Percentiles rank a stretch among this genome's conserved stretches.
Evolutionary conservation across 208 protist species (phyloP).

Genomic region (Trichomonas tenax): DNA sequence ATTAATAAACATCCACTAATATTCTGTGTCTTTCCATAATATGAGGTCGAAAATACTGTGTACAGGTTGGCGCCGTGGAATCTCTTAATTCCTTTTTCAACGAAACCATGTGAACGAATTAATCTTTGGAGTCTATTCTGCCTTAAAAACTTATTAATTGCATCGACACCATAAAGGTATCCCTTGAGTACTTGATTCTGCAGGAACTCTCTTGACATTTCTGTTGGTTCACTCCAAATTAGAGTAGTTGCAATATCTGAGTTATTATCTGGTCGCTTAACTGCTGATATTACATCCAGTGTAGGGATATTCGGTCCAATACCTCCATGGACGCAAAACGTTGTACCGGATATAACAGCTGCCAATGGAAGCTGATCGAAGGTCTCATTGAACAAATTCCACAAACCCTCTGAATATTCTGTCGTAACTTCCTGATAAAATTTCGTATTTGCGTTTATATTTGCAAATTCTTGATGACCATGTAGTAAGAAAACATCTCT

Average conservation of each 20-base stretch:
- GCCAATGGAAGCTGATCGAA: background rate
- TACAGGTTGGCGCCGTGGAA: background rate
- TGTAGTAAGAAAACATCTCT: background rate
- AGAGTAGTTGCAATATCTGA: background rate
- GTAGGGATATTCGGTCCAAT: background rate
- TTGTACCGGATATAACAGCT: background rate
- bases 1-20: background rate
- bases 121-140: background rate
- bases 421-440: slow-evolving; percentile 3
- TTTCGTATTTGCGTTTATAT: background rate
- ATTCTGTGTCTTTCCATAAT: background rate
- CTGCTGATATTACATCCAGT: background rate
- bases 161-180: background rate
- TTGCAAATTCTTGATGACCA: background rate
- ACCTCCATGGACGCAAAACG: background rate
- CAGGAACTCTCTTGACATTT: background rate
- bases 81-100: background rate
- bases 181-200: background rate
- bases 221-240: background rate
- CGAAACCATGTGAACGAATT: background rate
- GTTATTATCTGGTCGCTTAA: background rate
- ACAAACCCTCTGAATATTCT: slow-evolving; percentile 24
- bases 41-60: background rate
- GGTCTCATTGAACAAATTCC: background rate
- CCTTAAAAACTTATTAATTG: background rate